Percentiles rank a stretch among this genome's conserved stretches.
phyloP scores from a whole-genome alignment of 768 basidiomycete genomes.

The Tricholoma hemisulphureum region DNA sequence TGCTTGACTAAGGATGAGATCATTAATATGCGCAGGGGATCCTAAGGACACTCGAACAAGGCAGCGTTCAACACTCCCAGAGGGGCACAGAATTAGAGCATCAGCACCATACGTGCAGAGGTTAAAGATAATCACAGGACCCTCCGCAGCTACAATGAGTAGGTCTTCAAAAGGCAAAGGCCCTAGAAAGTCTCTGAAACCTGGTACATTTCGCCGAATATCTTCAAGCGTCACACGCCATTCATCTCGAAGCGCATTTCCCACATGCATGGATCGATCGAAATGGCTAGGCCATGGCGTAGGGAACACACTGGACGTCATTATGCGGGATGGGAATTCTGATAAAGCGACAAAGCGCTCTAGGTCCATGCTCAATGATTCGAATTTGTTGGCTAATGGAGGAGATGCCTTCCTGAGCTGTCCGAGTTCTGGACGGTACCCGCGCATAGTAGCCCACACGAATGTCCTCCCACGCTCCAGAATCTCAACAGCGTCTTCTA shows the following conservation, averaged over 20 bases:
- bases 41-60: neutral
- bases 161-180: neutral
- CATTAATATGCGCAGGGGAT: neutral
- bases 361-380: neutral
- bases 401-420: neutral
- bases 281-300: too few relatives aligned
- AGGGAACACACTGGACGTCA: too few relatives aligned
- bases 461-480: neutral
- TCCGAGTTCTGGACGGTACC: neutral
- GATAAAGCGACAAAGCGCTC: neutral
- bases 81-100: neutral
- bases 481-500: neutral
- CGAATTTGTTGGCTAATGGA: neutral
- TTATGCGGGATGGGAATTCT: neutral
- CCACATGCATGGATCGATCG: neutral
- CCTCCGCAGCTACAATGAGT: neutral
- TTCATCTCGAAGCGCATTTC: neutral
- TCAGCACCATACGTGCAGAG: neutral
- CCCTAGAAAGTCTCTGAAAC: neutral
- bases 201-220: neutral
- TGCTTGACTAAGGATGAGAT: neutral
- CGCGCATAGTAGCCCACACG: neutral
- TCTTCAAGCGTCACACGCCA: neutral
- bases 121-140: neutral
- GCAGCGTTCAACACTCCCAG: neutral